Evolutionary conservation across 1,284 basidiomycete genomes (phyloP).

Genomic region (Amylostereum chailletii): DNA sequence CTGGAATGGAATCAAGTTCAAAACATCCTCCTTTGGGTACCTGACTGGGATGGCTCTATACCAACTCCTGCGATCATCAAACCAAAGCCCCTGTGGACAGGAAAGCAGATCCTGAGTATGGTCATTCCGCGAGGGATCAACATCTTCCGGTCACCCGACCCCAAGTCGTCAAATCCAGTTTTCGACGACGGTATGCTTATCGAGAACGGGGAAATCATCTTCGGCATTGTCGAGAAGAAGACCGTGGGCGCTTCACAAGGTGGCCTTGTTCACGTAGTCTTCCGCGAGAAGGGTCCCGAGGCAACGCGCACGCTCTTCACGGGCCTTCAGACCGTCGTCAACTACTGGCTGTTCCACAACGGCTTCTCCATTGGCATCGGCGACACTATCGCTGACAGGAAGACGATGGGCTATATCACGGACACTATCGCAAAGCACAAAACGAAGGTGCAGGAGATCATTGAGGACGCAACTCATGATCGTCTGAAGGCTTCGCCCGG

Average conservation of each 20-base stretch:
- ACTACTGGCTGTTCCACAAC: conserved; percentile 98
- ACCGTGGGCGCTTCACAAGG: conserved; percentile 94
- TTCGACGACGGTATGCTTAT: conserved; percentile 94
- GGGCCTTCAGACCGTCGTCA: conserved; percentile 91
- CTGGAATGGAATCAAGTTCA: conserved; percentile 93
- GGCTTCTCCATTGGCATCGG: conserved; percentile 99
- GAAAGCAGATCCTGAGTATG: conserved; percentile 94
- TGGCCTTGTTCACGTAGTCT: conserved; percentile 94
- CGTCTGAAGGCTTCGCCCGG: conserved; percentile 83
- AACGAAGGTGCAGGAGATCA: conserved; percentile 60
- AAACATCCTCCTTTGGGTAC: conserved; percentile 96
- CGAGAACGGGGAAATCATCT: conserved; percentile 95
- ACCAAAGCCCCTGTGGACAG: conserved; percentile 96
- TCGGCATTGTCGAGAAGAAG: conserved; percentile 96
- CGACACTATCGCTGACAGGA: conserved; percentile 91
- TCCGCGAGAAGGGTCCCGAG: conserved; percentile 95
- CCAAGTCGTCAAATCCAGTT: conserved; percentile 73
- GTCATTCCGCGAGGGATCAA: conserved; percentile 96
- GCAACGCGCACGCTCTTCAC: conserved; percentile 91
- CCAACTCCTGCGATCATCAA: conserved; percentile 94
- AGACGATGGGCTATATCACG: conserved; percentile 84
- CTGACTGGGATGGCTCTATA: conserved; percentile 92
- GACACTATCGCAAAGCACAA: conserved; percentile 81
- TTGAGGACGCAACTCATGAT: conserved; percentile 77
- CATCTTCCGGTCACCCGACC: conserved; percentile 75